phyloP scores from a whole-genome alignment of 169 alveolate species.

The Cryptosporidium viatorum region DNA sequence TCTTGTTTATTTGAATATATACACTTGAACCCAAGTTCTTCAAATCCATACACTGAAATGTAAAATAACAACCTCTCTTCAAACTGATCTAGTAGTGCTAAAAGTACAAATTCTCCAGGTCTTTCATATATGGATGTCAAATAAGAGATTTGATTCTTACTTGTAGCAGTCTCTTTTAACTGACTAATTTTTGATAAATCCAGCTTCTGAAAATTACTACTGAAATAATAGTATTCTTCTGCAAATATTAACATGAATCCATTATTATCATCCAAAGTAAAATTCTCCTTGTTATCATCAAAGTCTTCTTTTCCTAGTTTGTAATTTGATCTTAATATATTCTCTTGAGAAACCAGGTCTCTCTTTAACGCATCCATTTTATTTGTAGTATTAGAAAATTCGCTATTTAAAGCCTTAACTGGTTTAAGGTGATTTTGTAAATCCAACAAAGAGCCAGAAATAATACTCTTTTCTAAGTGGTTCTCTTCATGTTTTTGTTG shows the following conservation, averaged over 20 bases:
- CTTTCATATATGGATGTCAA: not conserved
- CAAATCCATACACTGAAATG: constrained; percentile 7
- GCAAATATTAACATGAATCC: constrained; percentile 5
- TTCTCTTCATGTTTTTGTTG: not conserved
- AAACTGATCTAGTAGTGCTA: not conserved
- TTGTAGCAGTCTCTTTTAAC: not conserved
- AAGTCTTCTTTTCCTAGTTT: not conserved
- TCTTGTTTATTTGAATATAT: not conserved
- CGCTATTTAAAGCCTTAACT: not conserved
- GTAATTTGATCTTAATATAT: not conserved
- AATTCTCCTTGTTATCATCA: not conserved
- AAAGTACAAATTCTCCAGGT: not conserved
- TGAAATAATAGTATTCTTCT: not conserved
- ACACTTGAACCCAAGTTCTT: not conserved
- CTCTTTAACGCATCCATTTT: not conserved
- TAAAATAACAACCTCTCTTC: not conserved
- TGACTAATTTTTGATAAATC: not conserved
- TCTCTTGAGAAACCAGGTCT: not conserved
- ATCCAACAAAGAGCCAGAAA: not conserved
- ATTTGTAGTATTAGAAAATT: not conserved
- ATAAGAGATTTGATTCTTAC: not conserved
- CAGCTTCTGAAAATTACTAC: not conserved
- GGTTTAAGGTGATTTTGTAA: not conserved
- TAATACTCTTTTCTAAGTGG: not conserved
- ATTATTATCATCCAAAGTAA: constrained; percentile 3